Conservation (phyloP, 2,329 filamentous ascomycete species). For the Fusarium udum region DNA sequence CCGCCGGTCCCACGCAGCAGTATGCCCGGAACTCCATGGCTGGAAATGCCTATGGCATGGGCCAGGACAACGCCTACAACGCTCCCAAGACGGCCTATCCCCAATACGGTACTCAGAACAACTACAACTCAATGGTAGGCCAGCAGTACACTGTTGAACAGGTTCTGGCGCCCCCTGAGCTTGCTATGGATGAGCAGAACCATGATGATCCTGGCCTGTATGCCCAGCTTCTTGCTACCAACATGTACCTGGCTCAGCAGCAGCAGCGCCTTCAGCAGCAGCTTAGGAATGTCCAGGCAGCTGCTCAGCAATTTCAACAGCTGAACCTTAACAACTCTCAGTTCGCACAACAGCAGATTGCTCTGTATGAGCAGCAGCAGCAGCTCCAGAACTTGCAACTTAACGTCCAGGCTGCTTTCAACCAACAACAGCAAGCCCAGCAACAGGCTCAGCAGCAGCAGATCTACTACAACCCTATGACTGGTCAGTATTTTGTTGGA, state of each 20-base stretch:
- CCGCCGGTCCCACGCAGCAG: conserved; percentile 52
- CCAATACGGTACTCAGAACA: conserved; percentile 53
- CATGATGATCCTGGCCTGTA: conserved; percentile 85
- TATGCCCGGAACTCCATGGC: conserved; percentile 56
- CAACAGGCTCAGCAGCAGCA: conserved; percentile 67
- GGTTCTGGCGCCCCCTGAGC: conserved; percentile 82
- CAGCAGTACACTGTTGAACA: conserved; percentile 84
- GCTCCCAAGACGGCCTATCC: conserved; percentile 68
- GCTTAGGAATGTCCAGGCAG: conserved; percentile 82
- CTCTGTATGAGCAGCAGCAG: conserved; percentile 57
- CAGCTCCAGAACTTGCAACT: conserved; percentile 53
- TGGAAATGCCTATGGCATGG: conserved; percentile 56
- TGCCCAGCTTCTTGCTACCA: conserved; percentile 88
- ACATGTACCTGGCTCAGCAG: conserved; percentile 91
- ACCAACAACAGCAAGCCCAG: conserved; percentile 53
- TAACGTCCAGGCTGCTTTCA: conserved; percentile 49
- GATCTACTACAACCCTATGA: conserved; percentile 86
- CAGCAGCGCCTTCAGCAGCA: conserved; percentile 96
- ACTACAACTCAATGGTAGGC: conserved; percentile 46
- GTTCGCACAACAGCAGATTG: conserved; percentile 59
- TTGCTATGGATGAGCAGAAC: conserved; percentile 75
- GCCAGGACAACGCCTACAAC: conserved; percentile 56
- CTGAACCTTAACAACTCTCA: conserved; percentile 71
- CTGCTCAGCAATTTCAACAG: conserved; percentile 83
- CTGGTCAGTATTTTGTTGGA: conserved; percentile 86